Percentiles rank a stretch among this genome's conserved stretches.
Conservation (phyloP, 1,284 basidiomycete genomes). For the Phlebopus sp. region DNA sequence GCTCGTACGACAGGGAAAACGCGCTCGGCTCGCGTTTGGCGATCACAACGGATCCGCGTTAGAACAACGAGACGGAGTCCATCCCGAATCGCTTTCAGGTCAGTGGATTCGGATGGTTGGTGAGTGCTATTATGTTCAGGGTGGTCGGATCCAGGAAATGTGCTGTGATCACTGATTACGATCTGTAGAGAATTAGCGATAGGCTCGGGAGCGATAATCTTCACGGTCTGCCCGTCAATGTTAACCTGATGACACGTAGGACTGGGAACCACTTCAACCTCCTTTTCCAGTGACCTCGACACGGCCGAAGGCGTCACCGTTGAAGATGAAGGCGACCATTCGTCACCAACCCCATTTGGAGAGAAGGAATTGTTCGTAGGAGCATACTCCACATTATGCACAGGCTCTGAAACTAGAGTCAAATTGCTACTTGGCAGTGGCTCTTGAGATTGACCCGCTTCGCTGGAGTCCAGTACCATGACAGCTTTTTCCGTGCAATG, state of each 20-base stretch:
- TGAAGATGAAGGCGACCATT: constrained; percentile 10
- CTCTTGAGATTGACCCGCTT: constrained; percentile 7
- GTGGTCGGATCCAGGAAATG: constrained; percentile 8
- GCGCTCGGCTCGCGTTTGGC: constrained; percentile 57
- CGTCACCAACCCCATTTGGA: constrained; percentile 8
- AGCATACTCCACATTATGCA: constrained; percentile 10
- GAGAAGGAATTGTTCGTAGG: constrained; percentile 9
- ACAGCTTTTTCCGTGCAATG: constrained; percentile 13
- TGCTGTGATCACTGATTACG: constrained; percentile 33
- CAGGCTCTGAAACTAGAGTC: constrained; percentile 3
- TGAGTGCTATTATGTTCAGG: constrained; percentile 5
- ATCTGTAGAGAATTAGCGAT: constrained; percentile 20
- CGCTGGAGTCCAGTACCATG: constrained; percentile 2
- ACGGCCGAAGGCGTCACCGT: constrained; percentile 11
- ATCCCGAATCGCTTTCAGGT: constrained; percentile 49
- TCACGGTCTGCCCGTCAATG: constrained; percentile 12
- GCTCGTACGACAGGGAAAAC: constrained; percentile 59
- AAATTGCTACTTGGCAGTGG: constrained; percentile 7
- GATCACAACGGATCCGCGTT: constrained; percentile 55
- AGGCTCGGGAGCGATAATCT: constrained; percentile 7
- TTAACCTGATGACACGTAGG: constrained; percentile 7
- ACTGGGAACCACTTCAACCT: constrained; percentile 13
- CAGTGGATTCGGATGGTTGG: constrained; percentile 17
- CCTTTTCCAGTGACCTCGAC: constrained; percentile 17
- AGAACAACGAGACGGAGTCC: constrained; percentile 61